phyloP scores from a whole-genome alignment of 2,329 filamentous ascomycete genomes.

The Scedosporium minutisporum region DNA sequence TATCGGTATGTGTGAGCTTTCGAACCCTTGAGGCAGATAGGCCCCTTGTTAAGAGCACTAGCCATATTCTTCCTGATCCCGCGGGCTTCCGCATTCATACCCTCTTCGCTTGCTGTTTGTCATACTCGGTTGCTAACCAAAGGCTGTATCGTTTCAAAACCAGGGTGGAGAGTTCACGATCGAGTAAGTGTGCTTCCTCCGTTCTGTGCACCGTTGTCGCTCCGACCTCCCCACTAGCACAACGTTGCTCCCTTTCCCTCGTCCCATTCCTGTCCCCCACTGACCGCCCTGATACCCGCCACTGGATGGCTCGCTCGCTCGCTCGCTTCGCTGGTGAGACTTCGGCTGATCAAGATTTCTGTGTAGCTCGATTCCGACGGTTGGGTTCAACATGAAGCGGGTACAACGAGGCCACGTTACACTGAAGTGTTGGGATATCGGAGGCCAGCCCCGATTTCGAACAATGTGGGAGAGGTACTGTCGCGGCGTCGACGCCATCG shows the following conservation, averaged over 20 bases:
- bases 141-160: not conserved
- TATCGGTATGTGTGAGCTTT: slow-evolving; percentile 63
- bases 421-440: slow-evolving; percentile 97
- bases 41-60: too few species aligned
- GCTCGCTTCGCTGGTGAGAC: not conserved
- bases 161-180: slow-evolving; percentile 97
- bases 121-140: not conserved
- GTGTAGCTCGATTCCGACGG: slow-evolving; percentile 87
- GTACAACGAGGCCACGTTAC: slow-evolving; percentile 98
- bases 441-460: slow-evolving; percentile 91
- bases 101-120: not conserved
- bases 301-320: not conserved
- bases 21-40: slow-evolving; percentile 19
- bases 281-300: too few species aligned
- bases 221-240: slow-evolving; percentile 12
- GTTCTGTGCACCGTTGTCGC: slow-evolving; percentile 3
- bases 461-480: slow-evolving; percentile 99
- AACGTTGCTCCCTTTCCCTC: slow-evolving; percentile 3
- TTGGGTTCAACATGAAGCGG: slow-evolving; percentile 98
- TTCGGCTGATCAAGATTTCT: slow-evolving; percentile 11
- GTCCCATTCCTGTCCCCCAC: slow-evolving; percentile 8
- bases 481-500: slow-evolving; percentile 91
- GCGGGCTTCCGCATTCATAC: not conserved
- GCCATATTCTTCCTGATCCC: not conserved
- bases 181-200: slow-evolving; percentile 60